Percentiles rank a stretch among this genome's conserved stretches.
These are phyloP conservation scores for Aspergillus uvarum DNA, from an alignment of 2,329 filamentous ascomycete species.

Conservation along the genomic window DNA sequence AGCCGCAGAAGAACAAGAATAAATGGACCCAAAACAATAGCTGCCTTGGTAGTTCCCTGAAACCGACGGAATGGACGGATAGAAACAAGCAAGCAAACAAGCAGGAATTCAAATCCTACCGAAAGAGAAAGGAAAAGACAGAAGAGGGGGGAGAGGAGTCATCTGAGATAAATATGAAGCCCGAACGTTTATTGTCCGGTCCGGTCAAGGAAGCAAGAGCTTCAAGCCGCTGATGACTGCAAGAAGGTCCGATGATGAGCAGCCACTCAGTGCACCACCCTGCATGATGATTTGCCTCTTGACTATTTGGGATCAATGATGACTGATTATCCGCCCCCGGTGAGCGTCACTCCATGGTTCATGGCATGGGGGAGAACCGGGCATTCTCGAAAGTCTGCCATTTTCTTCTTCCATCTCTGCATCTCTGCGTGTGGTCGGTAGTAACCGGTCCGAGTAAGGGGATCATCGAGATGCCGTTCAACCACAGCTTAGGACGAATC, in stretches of 20 bases:
- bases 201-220: background rate
- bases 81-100: background rate
- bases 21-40: background rate
- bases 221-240: background rate
- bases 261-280: background rate
- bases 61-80: background rate
- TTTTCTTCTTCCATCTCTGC: background rate
- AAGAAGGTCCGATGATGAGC: conserved; percentile 4
- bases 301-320: background rate
- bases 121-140: too few species aligned
- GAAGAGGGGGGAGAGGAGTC: background rate
- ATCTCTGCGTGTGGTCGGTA: background rate
- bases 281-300: conserved; percentile 3
- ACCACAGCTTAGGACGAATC: background rate
- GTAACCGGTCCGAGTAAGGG: background rate
- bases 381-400: conserved; percentile 4
- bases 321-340: conserved; percentile 4
- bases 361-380: conserved; percentile 3
- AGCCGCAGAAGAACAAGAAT: background rate
- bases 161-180: background rate
- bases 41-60: background rate
- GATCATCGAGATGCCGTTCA: background rate
- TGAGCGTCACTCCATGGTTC: background rate
- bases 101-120: background rate
- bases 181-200: background rate